Evolutionary conservation across 2,329 filamentous ascomycete genomes (phyloP).

Genomic region (Diplocarpon mali): DNA sequence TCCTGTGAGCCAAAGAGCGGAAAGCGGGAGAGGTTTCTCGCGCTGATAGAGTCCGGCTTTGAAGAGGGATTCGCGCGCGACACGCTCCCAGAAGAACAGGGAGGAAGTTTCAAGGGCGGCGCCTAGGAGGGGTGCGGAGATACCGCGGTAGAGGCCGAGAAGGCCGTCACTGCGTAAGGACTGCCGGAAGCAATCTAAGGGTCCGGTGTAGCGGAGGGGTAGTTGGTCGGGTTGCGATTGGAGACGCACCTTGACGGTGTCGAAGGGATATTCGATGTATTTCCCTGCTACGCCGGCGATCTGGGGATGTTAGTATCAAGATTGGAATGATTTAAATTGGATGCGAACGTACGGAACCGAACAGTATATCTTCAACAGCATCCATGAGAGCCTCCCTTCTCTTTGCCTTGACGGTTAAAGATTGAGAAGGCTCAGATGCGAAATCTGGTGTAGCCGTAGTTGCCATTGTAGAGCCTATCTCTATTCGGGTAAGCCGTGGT

Average conservation of each 20-base stretch:
- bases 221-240: slow-evolving; percentile 87
- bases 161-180: slow-evolving; percentile 72
- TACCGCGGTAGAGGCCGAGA: slow-evolving; percentile 69
- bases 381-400: slow-evolving; percentile 30
- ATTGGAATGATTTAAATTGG: not conserved
- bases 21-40: slow-evolving; percentile 57
- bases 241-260: slow-evolving; percentile 93
- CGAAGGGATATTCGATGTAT: slow-evolving; percentile 96
- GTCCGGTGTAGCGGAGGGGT: slow-evolving; percentile 72
- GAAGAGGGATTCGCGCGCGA: slow-evolving; percentile 58
- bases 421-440: slow-evolving; percentile 6
- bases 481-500: slow-evolving; percentile 5
- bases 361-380: slow-evolving; percentile 75
- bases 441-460: slow-evolving; percentile 18
- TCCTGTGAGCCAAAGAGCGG: slow-evolving; percentile 66
- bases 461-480: slow-evolving; percentile 15
- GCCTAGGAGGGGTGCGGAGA: slow-evolving; percentile 80
- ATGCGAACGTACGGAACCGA: slow-evolving; percentile 59
- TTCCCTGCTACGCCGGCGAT: slow-evolving; percentile 81
- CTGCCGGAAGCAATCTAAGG: slow-evolving; percentile 87
- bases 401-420: slow-evolving; percentile 12
- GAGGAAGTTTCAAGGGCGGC: slow-evolving; percentile 88
- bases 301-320: slow-evolving; percentile 31
- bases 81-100: slow-evolving; percentile 82
- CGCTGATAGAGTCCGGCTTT: slow-evolving; percentile 36